Base-by-base conservation (phyloP, 768 basidiomycete species). In the Phylloporus sp. region DNA sequence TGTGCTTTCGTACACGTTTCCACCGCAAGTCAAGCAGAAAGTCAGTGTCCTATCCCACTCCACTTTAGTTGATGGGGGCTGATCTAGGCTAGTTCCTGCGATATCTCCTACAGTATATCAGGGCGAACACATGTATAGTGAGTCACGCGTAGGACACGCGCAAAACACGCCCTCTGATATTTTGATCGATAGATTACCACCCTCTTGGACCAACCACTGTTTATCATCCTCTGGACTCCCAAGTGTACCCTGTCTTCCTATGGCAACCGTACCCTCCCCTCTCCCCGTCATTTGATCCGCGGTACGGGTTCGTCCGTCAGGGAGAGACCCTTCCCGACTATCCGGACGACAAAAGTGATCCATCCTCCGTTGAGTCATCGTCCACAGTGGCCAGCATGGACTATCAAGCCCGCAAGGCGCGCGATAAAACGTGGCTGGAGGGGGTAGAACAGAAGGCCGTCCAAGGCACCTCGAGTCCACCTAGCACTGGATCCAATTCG, bases 201-300 rank as follows among this genome's bases (percentile, higher is more conserved):
- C 48, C 48, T 36, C 43, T 40, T 6, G 52, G 38, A 27, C 56
- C 64, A 53, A 31, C 54, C 36, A 54, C 63, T 28, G 52, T 58
- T 47, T 60, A 61, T 54, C 54, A n/a, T 45, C 58, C 58, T 27
- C 32, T 41, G 12, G 54, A 40, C 34, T 40, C 62, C 29, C 60
- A 54, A 44, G 27, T 32, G 0, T 57, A 56, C 32, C 59, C 61
- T 36, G 42, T 57, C 48, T 56, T 62, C 53, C 40, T 59, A 51
- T 59, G 50, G 60, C 65, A 55, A 61, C 61, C 64, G 72, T 75
- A 75, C 55, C 67, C 54, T 48, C 49, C 60, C 9, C 34, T 52
- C 3, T 55, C 53, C 3, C 40, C 54, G 20, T 53, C 60, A 7
- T 50, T 60, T 50, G 57, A 59, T 57, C 52, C 57, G 15, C 43